Conservation (phyloP, 352 stramenopile species). For the Pythium diclinum region DNA sequence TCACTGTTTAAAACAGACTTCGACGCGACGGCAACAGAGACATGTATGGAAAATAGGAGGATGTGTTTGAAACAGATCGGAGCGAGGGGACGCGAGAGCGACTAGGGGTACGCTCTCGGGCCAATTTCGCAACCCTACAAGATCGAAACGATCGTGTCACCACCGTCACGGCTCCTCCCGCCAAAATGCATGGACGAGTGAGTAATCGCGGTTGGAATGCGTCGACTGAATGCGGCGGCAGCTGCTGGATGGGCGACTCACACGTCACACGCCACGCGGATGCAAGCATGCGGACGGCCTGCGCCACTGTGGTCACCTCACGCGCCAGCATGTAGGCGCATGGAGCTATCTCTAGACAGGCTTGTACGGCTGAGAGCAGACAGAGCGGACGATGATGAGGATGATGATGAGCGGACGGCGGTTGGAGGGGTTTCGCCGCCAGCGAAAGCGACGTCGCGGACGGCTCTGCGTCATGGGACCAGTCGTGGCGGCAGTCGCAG, state of each 20-base stretch:
- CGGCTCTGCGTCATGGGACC: background rate
- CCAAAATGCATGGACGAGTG: background rate
- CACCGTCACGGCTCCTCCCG: background rate
- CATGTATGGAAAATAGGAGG: background rate
- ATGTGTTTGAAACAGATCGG: conserved; percentile 8
- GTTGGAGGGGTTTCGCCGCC: background rate
- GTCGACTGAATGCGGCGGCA: background rate
- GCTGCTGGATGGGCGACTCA: background rate
- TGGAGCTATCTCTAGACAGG: no score
- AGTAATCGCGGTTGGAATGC: background rate
- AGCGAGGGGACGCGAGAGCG: background rate
- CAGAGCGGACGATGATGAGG: no score
- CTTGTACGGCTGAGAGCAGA: no score
- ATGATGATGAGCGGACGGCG: background rate
- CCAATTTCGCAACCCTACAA: background rate
- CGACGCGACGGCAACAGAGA: background rate
- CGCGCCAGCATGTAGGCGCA: background rate
- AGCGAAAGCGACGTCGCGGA: background rate
- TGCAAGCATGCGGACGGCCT: background rate
- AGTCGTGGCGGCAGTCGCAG: background rate
- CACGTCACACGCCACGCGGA: background rate
- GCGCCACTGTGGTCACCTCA: background rate
- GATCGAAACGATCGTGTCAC: background rate
- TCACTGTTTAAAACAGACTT: conserved; percentile 12
- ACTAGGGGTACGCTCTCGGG: background rate